Base-by-base conservation (phyloP, 352 stramenopile genomes). In the Phytopythium aichiense region DNA sequence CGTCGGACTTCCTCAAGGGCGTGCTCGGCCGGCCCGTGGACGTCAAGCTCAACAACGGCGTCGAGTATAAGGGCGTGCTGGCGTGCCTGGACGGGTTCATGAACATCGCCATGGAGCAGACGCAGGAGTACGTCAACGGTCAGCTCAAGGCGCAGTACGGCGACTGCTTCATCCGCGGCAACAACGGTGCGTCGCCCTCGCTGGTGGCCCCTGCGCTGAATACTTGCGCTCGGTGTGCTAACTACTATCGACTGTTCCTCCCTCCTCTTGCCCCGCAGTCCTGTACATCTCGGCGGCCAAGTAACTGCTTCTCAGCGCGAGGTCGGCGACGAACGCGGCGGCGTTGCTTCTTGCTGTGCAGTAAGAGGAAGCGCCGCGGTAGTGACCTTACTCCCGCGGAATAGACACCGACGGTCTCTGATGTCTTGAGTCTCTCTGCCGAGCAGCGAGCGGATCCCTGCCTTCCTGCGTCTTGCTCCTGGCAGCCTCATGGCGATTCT, bases 81-180 rank as follows among this genome's bases (percentile, higher is more conserved):
- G 97, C 96, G 20, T 99, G 97, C 72, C 87, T 99, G 43, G 98
- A 99, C 84, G 98, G 98, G 38, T 99, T 99, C 79, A 98, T 99
- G 96, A 99, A 99, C 83, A 99, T 99, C 81, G 98, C 98, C 38
- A 99, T 99, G 96, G 98, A 99, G 78, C 98, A 99, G 79, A 99
- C 97, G 58, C 97, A 99, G 69, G 98, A 99, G 79, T 99, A 98
- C 77, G 87, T 98, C 40, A 98, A 99, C 81, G 98, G 97, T 12
- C 95, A 99, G 77, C 87, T 99, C 58, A 99, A 99, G 76, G 89
- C 92, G 30, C 98, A 99, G 72, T 99, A 99, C 82, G 98, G 98
- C 56, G 98, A 99, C 79, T 99, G 97, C 83, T 99, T 99, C 71
- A 99, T 99, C 76, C 96, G 98, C 58, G 98, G 98, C 40, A 99